Evolutionary conservation across 768 basidiomycete species (phyloP).

Genomic region (Hericium alpestre): DNA sequence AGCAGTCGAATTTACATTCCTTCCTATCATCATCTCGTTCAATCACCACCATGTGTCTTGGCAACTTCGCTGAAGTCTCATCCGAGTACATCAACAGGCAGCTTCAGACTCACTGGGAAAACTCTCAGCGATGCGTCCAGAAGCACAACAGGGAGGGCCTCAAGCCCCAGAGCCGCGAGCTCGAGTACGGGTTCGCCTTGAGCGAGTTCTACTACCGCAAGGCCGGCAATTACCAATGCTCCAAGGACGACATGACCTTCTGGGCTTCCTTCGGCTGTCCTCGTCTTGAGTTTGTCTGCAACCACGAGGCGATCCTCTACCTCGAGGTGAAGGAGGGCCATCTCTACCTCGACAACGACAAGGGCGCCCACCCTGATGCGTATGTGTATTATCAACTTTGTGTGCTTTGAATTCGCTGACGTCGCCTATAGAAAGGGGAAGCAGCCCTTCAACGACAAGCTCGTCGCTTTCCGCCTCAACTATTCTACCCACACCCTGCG

Average conservation of each 20-base stretch:
- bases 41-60: slow-evolving; percentile 13
- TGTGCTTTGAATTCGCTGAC: background rate
- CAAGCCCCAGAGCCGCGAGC: slow-evolving; percentile 3
- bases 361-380: slow-evolving; percentile 3
- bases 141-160: slow-evolving; percentile 8
- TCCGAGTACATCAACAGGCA: slow-evolving; percentile 18
- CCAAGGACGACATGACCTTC: slow-evolving; percentile 11
- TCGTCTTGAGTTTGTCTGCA: slow-evolving; percentile 22
- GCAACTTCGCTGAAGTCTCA: slow-evolving; percentile 16
- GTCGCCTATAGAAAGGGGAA: background rate
- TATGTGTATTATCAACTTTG: background rate
- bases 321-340: slow-evolving; percentile 18
- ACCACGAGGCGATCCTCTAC: slow-evolving; percentile 21
- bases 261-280: slow-evolving; percentile 16
- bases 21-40: no score
- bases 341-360: slow-evolving; percentile 15
- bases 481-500: slow-evolving; percentile 14
- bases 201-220: background rate
- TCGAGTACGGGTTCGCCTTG: background rate
- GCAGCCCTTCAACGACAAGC: slow-evolving; percentile 7
- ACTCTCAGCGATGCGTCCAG: slow-evolving; percentile 12
- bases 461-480: slow-evolving; percentile 17
- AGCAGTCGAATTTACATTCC: no score
- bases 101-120: slow-evolving; percentile 15
- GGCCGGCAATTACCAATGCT: no score